A percentile compares a stretch with the other conserved stretches of the same genome.
These are phyloP conservation scores for Bryoglossum gracile DNA, from an alignment of 495 filamentous ascomycete genomes.

Conservation along the genomic window DNA sequence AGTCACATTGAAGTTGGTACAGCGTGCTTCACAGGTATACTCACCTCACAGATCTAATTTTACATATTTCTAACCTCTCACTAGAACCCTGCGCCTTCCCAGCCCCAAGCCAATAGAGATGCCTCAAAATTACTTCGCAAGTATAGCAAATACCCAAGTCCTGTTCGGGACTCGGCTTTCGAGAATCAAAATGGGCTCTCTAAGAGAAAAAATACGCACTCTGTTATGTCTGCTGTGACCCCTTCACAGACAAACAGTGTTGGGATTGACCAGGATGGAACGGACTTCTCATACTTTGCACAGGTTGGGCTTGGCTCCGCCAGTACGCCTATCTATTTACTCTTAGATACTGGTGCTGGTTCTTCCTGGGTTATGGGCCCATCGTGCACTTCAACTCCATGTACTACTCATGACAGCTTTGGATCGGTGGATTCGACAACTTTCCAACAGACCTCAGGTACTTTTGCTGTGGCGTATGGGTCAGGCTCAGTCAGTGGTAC, in stretches of 20 bases:
- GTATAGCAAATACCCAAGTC: constrained; percentile 11
- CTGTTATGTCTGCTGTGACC: constrained; percentile 45
- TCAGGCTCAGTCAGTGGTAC: constrained; percentile 59
- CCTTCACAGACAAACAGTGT: constrained; percentile 51
- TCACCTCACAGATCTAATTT: not conserved
- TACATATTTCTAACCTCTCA: constrained; percentile 1
- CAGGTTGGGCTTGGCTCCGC: constrained; percentile 59
- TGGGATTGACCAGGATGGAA: constrained; percentile 65
- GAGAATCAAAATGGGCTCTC: constrained; percentile 21
- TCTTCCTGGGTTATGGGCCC: constrained; percentile 73
- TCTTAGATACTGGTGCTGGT: constrained; percentile 71
- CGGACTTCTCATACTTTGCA: constrained; percentile 72
- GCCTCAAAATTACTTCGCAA: constrained; percentile 15
- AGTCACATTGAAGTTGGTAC: constrained; percentile 17
- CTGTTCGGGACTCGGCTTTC: not conserved
- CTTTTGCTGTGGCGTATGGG: constrained; percentile 61
- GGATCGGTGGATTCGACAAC: constrained; percentile 51
- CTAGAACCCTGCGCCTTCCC: not conserved
- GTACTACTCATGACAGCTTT: constrained; percentile 59
- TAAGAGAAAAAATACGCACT: constrained; percentile 43
- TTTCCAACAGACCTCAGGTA: constrained; percentile 37
- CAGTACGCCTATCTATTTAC: constrained; percentile 58
- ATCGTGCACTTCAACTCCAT: constrained; percentile 53
- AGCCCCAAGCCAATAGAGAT: constrained; percentile 10
- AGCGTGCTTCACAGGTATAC: constrained; percentile 13